Evolutionary conservation across 1,139 yeast species (phyloP), one percentile per base, ranked within the genome.

Genomic region (Saccharomyces hybrid): DNA sequence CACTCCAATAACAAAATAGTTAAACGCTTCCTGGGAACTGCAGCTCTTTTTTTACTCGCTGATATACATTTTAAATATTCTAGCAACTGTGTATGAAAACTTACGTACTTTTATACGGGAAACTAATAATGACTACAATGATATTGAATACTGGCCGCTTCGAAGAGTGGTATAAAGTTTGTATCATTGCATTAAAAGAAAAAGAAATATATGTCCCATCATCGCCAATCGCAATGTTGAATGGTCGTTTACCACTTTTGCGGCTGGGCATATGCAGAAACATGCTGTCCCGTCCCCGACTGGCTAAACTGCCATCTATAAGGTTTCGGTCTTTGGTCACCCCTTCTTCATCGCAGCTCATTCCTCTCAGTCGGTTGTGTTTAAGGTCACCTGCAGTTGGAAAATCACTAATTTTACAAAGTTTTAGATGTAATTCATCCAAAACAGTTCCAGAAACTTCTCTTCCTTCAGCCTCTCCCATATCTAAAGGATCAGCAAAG

Each of bases 1-100:
- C 48, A 62, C 59, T 42, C 67, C 73, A 51, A 63, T 74, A 56
- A 64, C 68, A 57, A 58, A 64, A 52, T 64, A 60, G 57, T 50
- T 48, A 38, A 23, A 38, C 42, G 47, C 29, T 42, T 31, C 56
- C 44, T 46, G 46, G 51, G 47, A 44, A 42, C 13, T 9, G 13
- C 44, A 5, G 44, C 44, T 38, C 44, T 38, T 32, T 38, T 32
- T 31, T 20, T 52, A 32, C 41, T 41, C 34, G 31, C 50, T 26
- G 26, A 46, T 50, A 41, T 44, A 48, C 23, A 14, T 38, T 38
- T 38, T 38, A 23, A 26, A 38, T 48, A 53, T 23, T 28, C 26
- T 27, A 26, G 27, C 31, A 20, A 42, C 6, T 16, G 27, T 49
- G 51, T 38, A 38, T 38, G 44, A 38, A 16, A 38, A 9, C 27